A percentile compares a stretch with the other conserved stretches of the same genome.
These are phyloP conservation scores for Alternaria longipes DNA, from an alignment of 2,329 filamentous ascomycete genomes.

Conservation along the genomic window DNA sequence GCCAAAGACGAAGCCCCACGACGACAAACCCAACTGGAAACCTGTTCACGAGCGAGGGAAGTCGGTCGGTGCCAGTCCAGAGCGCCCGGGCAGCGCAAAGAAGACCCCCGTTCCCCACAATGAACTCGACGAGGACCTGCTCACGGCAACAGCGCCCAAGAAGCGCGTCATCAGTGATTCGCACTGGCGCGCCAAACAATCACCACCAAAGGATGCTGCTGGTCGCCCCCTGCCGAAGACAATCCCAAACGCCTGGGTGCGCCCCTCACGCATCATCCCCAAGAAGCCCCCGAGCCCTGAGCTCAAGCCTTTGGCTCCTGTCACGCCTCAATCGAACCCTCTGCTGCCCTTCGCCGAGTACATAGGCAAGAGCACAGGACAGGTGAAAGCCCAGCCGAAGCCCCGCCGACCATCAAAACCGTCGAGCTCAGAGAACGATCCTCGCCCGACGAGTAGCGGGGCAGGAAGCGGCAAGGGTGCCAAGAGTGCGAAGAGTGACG, in stretches of 20 bases:
- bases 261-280: slow-evolving; percentile 41
- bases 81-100: slow-evolving; percentile 44
- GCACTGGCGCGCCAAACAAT: slow-evolving; percentile 75
- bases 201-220: slow-evolving; percentile 43
- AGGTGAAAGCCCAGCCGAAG: slow-evolving; percentile 33
- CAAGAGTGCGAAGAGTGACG: slow-evolving; percentile 34
- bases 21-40: slow-evolving; percentile 41
- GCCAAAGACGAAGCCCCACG: slow-evolving; percentile 35
- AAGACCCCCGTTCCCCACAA: slow-evolving; percentile 45
- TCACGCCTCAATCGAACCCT: slow-evolving; percentile 26
- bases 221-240: slow-evolving; percentile 45
- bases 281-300: slow-evolving; percentile 27
- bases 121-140: slow-evolving; percentile 56
- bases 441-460: slow-evolving; percentile 45
- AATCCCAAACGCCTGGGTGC: slow-evolving; percentile 52
- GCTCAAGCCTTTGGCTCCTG: slow-evolving; percentile 19
- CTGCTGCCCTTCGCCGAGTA: slow-evolving; percentile 35
- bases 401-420: slow-evolving; percentile 44
- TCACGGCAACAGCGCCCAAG: slow-evolving; percentile 73
- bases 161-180: slow-evolving; percentile 94
- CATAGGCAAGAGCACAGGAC: slow-evolving; percentile 39
- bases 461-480: slow-evolving; percentile 40
- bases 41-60: slow-evolving; percentile 35
- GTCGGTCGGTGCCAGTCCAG: slow-evolving; percentile 36
- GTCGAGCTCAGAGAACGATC: slow-evolving; percentile 42